These are phyloP conservation scores for Millerago galiae DNA, from an alignment of 805 yeast genomes.

Conservation along the genomic window DNA sequence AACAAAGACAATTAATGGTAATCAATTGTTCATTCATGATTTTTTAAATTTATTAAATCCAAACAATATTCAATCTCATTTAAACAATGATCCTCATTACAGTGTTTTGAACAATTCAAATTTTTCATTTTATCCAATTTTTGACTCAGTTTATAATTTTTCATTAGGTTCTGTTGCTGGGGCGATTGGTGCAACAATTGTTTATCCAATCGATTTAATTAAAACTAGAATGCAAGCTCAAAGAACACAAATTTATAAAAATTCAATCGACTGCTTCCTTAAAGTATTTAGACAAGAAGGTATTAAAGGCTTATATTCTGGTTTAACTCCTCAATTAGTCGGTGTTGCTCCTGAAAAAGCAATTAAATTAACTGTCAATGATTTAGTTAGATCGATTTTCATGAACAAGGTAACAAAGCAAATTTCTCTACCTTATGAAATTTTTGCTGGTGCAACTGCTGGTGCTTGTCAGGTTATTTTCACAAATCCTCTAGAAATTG, in stretches of 20 bases:
- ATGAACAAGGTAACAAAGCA: conserved; percentile 44
- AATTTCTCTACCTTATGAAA: conserved; percentile 55
- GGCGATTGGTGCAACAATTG: conserved; percentile 96
- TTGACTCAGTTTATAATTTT: conserved; percentile 84
- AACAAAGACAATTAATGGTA: neutral
- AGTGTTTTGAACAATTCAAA: conserved; percentile 20
- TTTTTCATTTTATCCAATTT: conserved; percentile 51
- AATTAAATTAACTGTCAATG: conserved; percentile 91
- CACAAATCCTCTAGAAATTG: conserved; percentile 94
- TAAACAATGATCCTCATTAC: conserved; percentile 18
- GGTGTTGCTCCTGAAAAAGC: conserved; percentile 99
- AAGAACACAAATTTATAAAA: conserved; percentile 64
- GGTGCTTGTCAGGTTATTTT: conserved; percentile 96
- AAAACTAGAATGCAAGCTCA: conserved; percentile 98
- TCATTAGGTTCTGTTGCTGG: conserved; percentile 93
- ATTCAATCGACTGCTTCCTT: conserved; percentile 78
- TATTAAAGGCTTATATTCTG: conserved; percentile 79
- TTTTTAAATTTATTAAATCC: conserved; percentile 36
- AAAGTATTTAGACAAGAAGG: conserved; percentile 79
- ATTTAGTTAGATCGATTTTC: conserved; percentile 70
- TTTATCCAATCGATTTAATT: conserved; percentile 92
- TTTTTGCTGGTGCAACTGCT: conserved; percentile 86
- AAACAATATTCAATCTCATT: conserved; percentile 24
- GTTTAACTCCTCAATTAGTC: conserved; percentile 86
- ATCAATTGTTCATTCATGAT: conserved; percentile 30